phyloP scores from a whole-genome alignment of 2,329 filamentous ascomycete species.

The Pseudocercospora vitis region DNA sequence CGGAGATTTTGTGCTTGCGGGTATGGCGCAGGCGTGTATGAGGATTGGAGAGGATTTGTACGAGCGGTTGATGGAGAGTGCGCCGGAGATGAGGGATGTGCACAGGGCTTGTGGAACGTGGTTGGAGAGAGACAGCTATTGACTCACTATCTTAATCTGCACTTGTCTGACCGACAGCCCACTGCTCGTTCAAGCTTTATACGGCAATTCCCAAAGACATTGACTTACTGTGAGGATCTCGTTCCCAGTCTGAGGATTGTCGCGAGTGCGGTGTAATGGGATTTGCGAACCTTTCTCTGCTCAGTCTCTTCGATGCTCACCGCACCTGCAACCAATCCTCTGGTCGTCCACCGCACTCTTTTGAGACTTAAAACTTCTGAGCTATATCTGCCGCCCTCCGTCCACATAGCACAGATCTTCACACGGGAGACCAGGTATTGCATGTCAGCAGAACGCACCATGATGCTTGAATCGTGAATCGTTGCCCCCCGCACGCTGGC shows the following conservation, averaged over 20 bases:
- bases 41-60: conserved; percentile 25
- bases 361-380: too few relatives aligned
- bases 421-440: neutral
- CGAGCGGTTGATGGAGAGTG: conserved; percentile 12
- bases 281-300: too few relatives aligned
- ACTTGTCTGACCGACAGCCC: too few relatives aligned
- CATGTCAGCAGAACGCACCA: neutral
- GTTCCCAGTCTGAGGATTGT: too few relatives aligned
- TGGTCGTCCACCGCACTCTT: too few relatives aligned
- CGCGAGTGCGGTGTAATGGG: too few relatives aligned
- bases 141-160: too few relatives aligned
- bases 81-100: conserved; percentile 17
- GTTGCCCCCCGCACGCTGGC: neutral
- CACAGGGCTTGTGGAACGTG: conserved; percentile 25
- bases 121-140: conserved; percentile 21
- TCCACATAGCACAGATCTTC: neutral
- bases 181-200: too few relatives aligned
- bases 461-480: neutral
- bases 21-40: conserved; percentile 24
- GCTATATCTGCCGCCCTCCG: neutral
- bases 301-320: neutral
- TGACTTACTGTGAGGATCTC: too few relatives aligned
- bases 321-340: too few relatives aligned
- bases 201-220: too few relatives aligned
- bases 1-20: conserved; percentile 30